Evolutionary conservation across 2,329 filamentous ascomycete species (phyloP), one percentile per base, ranked within the genome.

Genomic region (Neonectria neomacrospora): DNA sequence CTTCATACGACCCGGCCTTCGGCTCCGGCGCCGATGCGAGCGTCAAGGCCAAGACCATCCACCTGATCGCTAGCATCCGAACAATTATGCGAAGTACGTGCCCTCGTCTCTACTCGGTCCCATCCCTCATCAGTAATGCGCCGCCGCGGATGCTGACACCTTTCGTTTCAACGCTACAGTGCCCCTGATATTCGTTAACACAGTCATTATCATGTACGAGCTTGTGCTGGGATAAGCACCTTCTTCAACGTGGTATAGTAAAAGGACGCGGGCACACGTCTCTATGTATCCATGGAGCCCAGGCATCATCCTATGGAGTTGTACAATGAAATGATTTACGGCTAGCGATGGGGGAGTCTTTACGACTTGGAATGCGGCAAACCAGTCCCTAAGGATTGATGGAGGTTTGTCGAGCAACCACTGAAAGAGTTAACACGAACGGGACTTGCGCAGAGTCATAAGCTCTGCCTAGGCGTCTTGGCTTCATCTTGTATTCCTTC

Each of bases 1-100:
- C 85, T 54, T 85, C 87, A 26, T 84, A 85, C 71, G 93, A 97
- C 71, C 90, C 92, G 1, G 89, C 90, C 42, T 97, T 97, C 77
- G 93, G 94, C 72, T 82, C 89, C 69, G 81, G 85, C 74, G 74
- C 92, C 71, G 91, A 92, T 71, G 86, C 89, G 68, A 94, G 92
- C 79, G 85, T 97, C 73, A 95, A 96, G 80, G 90, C 90, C 54
- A 96, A 96, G 79, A 85, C 94, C 44, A 90, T 97, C 73, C 94
- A 97, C 77, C 81, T 98, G 74, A 96, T 98, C 70, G 92, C 92
- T 37, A 96, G 92, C 74, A 91, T 97, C 71, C 86, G 95, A 78
- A 97, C 93, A 61, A 83, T 98, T 58, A 97, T 97, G 93, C 88
- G 95, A 82, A 94, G 94, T 97, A 73, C 55, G 77, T 72, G 16